These are phyloP conservation scores for Withania somnifera DNA, from an alignment of 305 asterid genomes.

Conservation along the genomic window DNA sequence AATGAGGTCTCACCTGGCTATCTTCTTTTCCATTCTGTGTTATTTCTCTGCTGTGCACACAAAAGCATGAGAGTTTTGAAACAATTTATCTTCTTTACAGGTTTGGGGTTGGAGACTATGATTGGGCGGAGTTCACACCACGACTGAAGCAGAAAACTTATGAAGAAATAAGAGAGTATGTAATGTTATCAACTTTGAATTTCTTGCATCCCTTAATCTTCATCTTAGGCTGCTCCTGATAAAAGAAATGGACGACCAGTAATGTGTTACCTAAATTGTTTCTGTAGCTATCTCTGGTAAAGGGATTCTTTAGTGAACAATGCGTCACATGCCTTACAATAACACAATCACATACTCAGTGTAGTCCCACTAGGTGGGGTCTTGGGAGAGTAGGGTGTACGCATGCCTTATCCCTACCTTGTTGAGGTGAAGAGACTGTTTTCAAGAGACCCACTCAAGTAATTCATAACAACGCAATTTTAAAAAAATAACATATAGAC, in stretches of 20 bases:
- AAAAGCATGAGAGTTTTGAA: neutral
- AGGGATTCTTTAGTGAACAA: neutral
- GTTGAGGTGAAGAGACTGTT: neutral
- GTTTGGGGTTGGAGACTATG: conserved; percentile 77
- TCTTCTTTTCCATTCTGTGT: conserved; percentile 4
- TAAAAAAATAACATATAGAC: neutral
- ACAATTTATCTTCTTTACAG: conserved; percentile 23
- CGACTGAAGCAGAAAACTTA: conserved; percentile 82
- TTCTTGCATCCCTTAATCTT: neutral
- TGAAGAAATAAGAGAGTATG: conserved; percentile 73
- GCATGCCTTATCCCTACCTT: neutral
- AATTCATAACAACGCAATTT: neutral
- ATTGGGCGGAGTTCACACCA: conserved; percentile 79
- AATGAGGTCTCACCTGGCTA: conserved; percentile 37
- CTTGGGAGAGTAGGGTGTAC: neutral
- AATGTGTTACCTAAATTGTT: neutral
- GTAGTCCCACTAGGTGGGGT: neutral
- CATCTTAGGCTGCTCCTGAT: neutral
- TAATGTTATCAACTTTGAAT: conserved; percentile 8
- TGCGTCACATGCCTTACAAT: neutral
- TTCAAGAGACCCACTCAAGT: neutral
- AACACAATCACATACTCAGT: neutral
- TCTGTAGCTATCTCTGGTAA: neutral
- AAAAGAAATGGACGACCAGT: neutral
- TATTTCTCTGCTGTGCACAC: neutral